Evolutionary conservation across 306 rosid genomes (phyloP), one percentile per base, ranked within the genome.

Genomic region (Senna tora): DNA sequence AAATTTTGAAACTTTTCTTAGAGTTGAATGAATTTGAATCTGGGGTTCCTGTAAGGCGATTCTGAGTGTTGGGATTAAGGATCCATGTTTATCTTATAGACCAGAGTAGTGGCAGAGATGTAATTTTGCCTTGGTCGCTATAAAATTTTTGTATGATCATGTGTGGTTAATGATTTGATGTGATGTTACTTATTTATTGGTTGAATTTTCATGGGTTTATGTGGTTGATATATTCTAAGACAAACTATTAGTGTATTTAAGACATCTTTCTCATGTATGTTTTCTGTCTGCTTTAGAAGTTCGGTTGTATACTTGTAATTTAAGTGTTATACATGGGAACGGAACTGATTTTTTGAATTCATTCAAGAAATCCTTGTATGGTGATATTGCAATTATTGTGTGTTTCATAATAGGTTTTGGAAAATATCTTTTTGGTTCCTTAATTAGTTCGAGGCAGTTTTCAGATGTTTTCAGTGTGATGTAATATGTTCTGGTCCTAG

Each of bases 21-120:
- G 32, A 21, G 42, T 0, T 71, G 5, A 5, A 65, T 75, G 68
- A 42, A 33, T 69, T 54, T 73, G 68, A 73, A 73, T 73, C 63
- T 6, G 43, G 55, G 55, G 55, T 55, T 69, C 38, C 34, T 10
- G 52, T n/a, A 4, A 12, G 28, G 67, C 4, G 47, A 64, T 41
- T 78, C 21, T 74, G 25, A 4, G 8, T 5, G 72, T 25, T 77
- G 64, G 57, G 79, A 33, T 77, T 65, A 39, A 39, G 71, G 83
- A 82, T 82, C 74, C 74, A 9, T 42, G 76, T 56, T 25, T 41
- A 32, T 16, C 19, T 47, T 9, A 30, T 47, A 43, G 58, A 25
- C 54, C 16, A 4, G 47, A 32, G 42, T 13, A 53, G 51, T 77
- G 52, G 55, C 54, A 70, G 34, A 53, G 67, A 63, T 77, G 39